Percentiles rank a stretch among this genome's conserved stretches.
Evolutionary conservation across 1,139 yeast genomes (phyloP).

Genomic region (Spathaspora sp.): DNA sequence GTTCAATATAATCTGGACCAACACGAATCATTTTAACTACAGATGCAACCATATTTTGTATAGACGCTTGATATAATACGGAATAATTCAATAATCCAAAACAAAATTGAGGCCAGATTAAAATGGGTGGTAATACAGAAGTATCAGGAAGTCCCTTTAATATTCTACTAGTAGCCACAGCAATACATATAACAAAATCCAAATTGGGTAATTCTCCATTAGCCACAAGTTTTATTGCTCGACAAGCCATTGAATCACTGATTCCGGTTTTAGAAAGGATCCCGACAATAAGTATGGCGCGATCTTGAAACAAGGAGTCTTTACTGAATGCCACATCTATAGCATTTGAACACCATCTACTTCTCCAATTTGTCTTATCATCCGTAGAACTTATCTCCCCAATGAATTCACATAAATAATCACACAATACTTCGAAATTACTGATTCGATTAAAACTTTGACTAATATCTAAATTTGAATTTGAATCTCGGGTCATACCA

Average conservation of each 20-base stretch:
- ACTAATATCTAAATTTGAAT: constrained; percentile 23
- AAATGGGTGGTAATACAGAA: constrained; percentile 53
- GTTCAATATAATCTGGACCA: constrained; percentile 24
- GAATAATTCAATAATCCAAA: constrained; percentile 34
- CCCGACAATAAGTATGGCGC: constrained; percentile 75
- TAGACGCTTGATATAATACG: constrained; percentile 54
- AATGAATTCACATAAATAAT: constrained; percentile 55
- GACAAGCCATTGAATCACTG: constrained; percentile 57
- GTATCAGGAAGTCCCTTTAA: constrained; percentile 59
- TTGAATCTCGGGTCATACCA: constrained; percentile 70
- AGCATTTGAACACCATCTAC: constrained; percentile 69
- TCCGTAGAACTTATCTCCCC: constrained; percentile 51
- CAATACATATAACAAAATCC: constrained; percentile 35
- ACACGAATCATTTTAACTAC: constrained; percentile 25
- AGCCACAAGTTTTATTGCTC: constrained; percentile 33
- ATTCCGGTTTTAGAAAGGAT: constrained; percentile 65
- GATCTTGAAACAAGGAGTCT: constrained; percentile 63
- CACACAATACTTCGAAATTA: constrained; percentile 66
- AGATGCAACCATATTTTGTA: constrained; percentile 37
- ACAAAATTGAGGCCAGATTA: constrained; percentile 65
- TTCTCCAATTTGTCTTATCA: constrained; percentile 59
- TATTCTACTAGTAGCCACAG: constrained; percentile 58
- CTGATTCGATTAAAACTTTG: constrained; percentile 49
- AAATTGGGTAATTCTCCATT: constrained; percentile 24
- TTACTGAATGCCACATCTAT: constrained; percentile 63